Evolutionary conservation across 2,329 filamentous ascomycete genomes (phyloP).

Genomic region (Hypoxylon sp.): DNA sequence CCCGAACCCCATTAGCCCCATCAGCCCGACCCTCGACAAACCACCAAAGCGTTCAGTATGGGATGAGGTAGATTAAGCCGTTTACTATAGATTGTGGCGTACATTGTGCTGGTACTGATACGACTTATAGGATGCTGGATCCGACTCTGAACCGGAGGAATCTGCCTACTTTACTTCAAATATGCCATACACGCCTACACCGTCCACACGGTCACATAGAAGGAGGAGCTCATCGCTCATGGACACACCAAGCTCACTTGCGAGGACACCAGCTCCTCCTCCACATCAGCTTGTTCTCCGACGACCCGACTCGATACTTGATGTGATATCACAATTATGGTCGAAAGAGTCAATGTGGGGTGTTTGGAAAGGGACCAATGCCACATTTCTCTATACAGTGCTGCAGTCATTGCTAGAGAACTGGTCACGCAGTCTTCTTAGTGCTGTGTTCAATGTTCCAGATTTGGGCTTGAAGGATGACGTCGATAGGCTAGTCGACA

Average conservation of each 20-base stretch:
- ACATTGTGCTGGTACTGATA: slow-evolving; percentile 30
- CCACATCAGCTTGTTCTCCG: slow-evolving; percentile 76
- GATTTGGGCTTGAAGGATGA: slow-evolving; percentile 83
- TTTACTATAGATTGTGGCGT: slow-evolving; percentile 35
- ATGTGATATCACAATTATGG: slow-evolving; percentile 90
- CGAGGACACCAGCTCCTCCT: slow-evolving; percentile 53
- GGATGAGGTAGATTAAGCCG: slow-evolving; percentile 47
- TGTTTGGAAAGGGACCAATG: slow-evolving; percentile 94
- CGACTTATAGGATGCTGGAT: slow-evolving; percentile 60
- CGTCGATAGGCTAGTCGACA: slow-evolving; percentile 78
- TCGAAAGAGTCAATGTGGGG: slow-evolving; percentile 90
- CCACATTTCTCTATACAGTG: slow-evolving; percentile 91
- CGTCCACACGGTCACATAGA: slow-evolving; percentile 55
- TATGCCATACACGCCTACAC: slow-evolving; percentile 67
- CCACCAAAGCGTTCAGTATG: slow-evolving; percentile 54
- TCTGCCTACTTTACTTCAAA: slow-evolving; percentile 86
- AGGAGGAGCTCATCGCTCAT: slow-evolving; percentile 52
- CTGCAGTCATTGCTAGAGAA: slow-evolving; percentile 89
- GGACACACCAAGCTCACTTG: slow-evolving; percentile 53
- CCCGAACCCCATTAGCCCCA: slow-evolving; percentile 28
- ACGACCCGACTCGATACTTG: slow-evolving; percentile 83
- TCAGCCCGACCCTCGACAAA: slow-evolving; percentile 5
- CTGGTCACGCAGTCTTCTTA: slow-evolving; percentile 91
- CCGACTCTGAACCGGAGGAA: slow-evolving; percentile 80
- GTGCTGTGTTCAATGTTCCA: slow-evolving; percentile 89